Evolutionary conservation across 257 asterid species (phyloP).

Genomic region (Avicennia marina): DNA sequence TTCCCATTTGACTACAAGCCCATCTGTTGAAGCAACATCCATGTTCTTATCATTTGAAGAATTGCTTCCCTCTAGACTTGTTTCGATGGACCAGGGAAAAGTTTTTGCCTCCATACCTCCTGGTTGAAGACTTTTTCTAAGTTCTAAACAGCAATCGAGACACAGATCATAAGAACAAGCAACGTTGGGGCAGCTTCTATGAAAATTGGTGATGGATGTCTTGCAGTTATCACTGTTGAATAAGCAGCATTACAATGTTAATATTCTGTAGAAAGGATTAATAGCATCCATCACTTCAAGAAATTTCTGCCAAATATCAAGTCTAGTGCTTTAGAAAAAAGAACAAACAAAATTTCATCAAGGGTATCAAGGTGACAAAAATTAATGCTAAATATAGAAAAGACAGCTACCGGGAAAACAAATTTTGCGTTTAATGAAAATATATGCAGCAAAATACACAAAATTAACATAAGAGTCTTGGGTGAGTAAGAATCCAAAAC

Average conservation of each 20-base stretch:
- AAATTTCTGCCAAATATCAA: neutral
- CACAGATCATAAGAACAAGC: slow-evolving; percentile 64
- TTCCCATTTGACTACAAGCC: slow-evolving; percentile 32
- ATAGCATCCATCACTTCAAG: neutral
- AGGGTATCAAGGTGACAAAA: too few relatives aligned
- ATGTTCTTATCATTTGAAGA: too few relatives aligned
- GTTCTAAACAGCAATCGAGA: slow-evolving; percentile 67
- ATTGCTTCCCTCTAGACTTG: too few relatives aligned
- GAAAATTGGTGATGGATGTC: slow-evolving; percentile 74
- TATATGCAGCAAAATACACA: neutral
- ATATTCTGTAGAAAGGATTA: slow-evolving; percentile 11
- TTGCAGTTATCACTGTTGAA: slow-evolving; percentile 72
- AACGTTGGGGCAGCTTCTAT: slow-evolving; percentile 63
- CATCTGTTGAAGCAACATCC: slow-evolving; percentile 26
- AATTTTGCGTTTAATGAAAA: too few relatives aligned
- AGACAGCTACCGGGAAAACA: neutral
- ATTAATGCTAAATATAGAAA: neutral
- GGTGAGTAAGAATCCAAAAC: neutral
- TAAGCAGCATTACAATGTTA: slow-evolving; percentile 20
- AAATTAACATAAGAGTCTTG: neutral
- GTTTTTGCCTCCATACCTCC: slow-evolving; percentile 39
- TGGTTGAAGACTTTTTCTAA: slow-evolving; percentile 49
- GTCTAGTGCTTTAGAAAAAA: neutral
- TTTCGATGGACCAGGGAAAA: too few relatives aligned
- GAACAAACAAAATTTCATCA: neutral